Percentiles rank a stretch among this genome's conserved stretches.
Conservation (phyloP, 1,284 basidiomycete species). For the Neolentinus lepideus region DNA sequence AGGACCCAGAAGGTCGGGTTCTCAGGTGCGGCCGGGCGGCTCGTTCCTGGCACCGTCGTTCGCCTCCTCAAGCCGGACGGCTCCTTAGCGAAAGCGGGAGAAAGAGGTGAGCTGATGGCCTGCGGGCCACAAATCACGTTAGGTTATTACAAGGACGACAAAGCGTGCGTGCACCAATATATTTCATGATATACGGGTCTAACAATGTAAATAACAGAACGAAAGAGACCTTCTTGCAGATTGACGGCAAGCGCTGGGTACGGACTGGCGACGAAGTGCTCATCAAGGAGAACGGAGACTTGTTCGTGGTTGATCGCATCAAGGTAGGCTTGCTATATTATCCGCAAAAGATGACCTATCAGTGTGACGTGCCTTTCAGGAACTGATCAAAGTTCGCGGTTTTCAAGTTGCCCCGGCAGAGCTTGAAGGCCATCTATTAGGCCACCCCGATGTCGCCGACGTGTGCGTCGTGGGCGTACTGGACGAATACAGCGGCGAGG, state of each 20-base stretch:
- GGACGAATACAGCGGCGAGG: constrained; percentile 76
- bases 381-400: constrained; percentile 60
- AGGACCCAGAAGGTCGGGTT: constrained; percentile 17
- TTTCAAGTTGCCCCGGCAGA: constrained; percentile 48
- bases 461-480: constrained; percentile 70
- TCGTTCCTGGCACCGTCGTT: constrained; percentile 28
- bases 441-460: constrained; percentile 65
- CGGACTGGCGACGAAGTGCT: constrained; percentile 37
- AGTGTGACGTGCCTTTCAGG: constrained; percentile 23
- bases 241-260: constrained; percentile 27
- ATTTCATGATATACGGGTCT: too few relatives aligned
- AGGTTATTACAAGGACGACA: constrained; percentile 33
- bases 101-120: constrained; percentile 35
- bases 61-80: constrained; percentile 35
- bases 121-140: constrained; percentile 33
- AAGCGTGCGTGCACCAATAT: constrained; percentile 35
- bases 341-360: neutral
- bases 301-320: constrained; percentile 37
- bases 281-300: constrained; percentile 29
- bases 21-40: constrained; percentile 29
- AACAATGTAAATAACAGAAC: too few relatives aligned
- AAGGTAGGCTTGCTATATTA: constrained; percentile 22
- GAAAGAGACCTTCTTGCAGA: constrained; percentile 1
- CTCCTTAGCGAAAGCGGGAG: constrained; percentile 25
- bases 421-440: constrained; percentile 52